Evolutionary conservation across 768 basidiomycete species (phyloP).

Genomic region (Boletus subcaerulescens): DNA sequence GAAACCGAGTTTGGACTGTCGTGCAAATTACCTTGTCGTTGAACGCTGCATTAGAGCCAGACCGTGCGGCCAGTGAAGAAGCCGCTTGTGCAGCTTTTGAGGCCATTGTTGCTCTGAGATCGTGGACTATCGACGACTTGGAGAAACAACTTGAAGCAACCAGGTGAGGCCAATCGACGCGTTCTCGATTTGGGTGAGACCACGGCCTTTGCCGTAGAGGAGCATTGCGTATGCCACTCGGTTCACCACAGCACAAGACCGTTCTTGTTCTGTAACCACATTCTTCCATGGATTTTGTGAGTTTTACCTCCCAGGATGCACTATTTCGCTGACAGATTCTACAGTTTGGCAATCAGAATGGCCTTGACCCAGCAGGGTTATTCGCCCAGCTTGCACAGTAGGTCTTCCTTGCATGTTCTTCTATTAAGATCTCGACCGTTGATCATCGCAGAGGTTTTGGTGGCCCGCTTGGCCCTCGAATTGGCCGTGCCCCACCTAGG

Average conservation of each 20-base stretch:
- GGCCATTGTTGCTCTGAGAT: conserved; percentile 26
- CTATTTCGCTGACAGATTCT: conserved; percentile 16
- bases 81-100: conserved; percentile 22
- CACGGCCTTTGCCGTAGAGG: conserved; percentile 30
- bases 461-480: conserved; percentile 44
- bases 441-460: conserved; percentile 48
- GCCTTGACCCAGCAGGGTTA: conserved; percentile 51
- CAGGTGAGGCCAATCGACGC: conserved; percentile 17
- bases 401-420: conserved; percentile 9
- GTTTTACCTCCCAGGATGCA: conserved; percentile 4
- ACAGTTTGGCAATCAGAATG: conserved; percentile 35
- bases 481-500: conserved; percentile 55
- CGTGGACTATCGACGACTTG: conserved; percentile 11
- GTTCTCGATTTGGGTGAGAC: conserved; percentile 22
- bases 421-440: conserved; percentile 14
- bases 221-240: conserved; percentile 27
- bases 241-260: neutral
- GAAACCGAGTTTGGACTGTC: neutral
- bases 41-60: conserved; percentile 73
- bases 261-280: conserved; percentile 23
- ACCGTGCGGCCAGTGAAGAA: conserved; percentile 26
- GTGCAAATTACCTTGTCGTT: conserved; percentile 69
- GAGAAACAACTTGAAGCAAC: too few species aligned
- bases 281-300: conserved; percentile 39
- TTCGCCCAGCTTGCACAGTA: conserved; percentile 68